phyloP scores from a whole-genome alignment of 257 asterid species.

The Solanum pennellii region DNA sequence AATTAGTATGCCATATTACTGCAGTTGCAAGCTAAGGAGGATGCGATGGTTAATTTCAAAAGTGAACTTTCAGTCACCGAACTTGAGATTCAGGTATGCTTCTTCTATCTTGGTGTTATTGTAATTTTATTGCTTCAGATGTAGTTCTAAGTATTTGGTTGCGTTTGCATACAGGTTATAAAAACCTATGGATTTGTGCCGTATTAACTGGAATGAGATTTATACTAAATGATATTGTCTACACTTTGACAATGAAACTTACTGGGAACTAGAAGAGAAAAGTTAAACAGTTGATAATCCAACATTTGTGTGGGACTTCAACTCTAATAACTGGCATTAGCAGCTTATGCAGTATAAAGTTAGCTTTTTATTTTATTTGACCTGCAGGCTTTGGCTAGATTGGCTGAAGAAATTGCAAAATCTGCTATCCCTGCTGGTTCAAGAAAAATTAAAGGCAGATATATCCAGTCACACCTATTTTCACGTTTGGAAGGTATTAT shows the following conservation, averaged over 20 bases:
- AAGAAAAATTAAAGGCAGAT: constrained; percentile 76
- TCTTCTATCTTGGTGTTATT: not conserved
- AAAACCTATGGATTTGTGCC: not conserved
- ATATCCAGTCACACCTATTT: constrained; percentile 72
- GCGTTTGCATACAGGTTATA: not conserved
- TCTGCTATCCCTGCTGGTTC: constrained; percentile 61
- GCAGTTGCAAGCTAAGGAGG: constrained; percentile 71
- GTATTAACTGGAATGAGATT: not conserved
- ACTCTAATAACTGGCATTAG: not conserved
- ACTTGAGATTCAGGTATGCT: constrained; percentile 56
- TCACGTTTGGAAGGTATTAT: constrained; percentile 54
- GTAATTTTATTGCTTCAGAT: not conserved
- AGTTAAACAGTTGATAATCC: not conserved
- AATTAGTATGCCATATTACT: constrained; percentile 1
- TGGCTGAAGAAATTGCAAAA: constrained; percentile 67
- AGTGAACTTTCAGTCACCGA: constrained; percentile 51
- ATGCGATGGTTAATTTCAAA: constrained; percentile 44
- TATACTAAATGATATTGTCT: not conserved
- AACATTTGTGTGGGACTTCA: not conserved
- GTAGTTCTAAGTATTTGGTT: not conserved
- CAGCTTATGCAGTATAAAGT: not conserved
- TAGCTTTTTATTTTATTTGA: not conserved
- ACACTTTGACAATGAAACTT: not conserved
- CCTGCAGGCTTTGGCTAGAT: constrained; percentile 54
- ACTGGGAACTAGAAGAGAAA: not conserved